Conservation (phyloP, 2,329 filamentous ascomycete species). For the Zymoseptoria pseudotritici region DNA sequence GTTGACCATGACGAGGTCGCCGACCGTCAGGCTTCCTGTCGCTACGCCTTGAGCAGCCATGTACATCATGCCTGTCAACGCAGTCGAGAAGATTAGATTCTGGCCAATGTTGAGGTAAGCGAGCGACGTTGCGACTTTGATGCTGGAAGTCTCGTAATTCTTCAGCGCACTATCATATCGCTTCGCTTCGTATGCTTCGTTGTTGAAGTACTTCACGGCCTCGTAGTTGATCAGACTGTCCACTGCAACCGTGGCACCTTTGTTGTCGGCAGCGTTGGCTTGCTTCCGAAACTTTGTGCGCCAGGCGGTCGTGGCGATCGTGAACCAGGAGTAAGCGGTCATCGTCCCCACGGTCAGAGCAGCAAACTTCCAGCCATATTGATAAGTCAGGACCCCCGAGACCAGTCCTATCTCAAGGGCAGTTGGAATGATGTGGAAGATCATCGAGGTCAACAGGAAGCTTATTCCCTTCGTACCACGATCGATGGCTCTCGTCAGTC, state of each 20-base stretch:
- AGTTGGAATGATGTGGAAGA: constrained; percentile 93
- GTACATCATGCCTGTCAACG: constrained; percentile 97
- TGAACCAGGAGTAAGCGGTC: constrained; percentile 92
- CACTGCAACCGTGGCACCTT: constrained; percentile 86
- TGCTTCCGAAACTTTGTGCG: constrained; percentile 91
- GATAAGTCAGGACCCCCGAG: constrained; percentile 91
- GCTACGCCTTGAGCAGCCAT: constrained; percentile 86
- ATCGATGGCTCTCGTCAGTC: constrained; percentile 87
- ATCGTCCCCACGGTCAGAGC: constrained; percentile 85
- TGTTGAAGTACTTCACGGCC: constrained; percentile 99
- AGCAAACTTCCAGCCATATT: constrained; percentile 88
- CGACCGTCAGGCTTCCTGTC: constrained; percentile 72
- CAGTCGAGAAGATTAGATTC: constrained; percentile 92
- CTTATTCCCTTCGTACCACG: constrained; percentile 97
- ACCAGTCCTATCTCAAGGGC: constrained; percentile 91
- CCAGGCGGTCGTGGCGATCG: constrained; percentile 94
- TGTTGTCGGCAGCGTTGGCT: constrained; percentile 93
- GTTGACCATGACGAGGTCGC: constrained; percentile 97
- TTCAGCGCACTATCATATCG: constrained; percentile 83
- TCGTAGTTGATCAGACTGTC: constrained; percentile 98
- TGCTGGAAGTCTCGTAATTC: constrained; percentile 85
- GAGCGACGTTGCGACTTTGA: constrained; percentile 92
- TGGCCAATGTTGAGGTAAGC: constrained; percentile 91
- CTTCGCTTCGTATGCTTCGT: constrained; percentile 86
- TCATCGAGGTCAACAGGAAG: constrained; percentile 94